Evolutionary conservation across 306 rosid species (phyloP).

Genomic region (Cicer cuneatum): DNA sequence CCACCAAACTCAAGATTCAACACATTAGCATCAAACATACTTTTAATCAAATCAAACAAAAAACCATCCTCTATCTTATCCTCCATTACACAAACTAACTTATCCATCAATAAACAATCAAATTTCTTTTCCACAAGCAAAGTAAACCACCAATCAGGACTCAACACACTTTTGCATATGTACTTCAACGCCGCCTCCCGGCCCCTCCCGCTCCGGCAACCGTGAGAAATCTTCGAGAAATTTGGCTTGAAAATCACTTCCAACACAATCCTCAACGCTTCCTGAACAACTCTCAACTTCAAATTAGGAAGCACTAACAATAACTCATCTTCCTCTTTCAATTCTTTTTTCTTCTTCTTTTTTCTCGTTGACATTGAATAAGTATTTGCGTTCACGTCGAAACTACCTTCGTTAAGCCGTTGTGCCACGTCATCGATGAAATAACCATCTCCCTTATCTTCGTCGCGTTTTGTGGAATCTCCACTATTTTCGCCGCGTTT

Average conservation of each 20-base stretch:
- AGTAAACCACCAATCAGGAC: constrained; percentile 90
- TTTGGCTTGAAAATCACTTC: constrained; percentile 83
- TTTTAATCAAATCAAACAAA: constrained; percentile 55
- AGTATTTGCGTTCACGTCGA: constrained; percentile 64
- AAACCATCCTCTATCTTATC: constrained; percentile 76
- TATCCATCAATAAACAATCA: constrained; percentile 61
- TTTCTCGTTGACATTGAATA: constrained; percentile 60
- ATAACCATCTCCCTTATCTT: constrained; percentile 2
- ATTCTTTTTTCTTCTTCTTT: constrained; percentile 7
- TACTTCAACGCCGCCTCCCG: constrained; percentile 68
- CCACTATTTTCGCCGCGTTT: background rate
- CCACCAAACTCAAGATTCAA: constrained; percentile 91
- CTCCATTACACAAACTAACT: constrained; percentile 66
- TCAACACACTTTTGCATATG: constrained; percentile 62
- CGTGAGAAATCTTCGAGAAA: constrained; percentile 86
- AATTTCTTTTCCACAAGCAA: constrained; percentile 61
- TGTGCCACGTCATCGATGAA: constrained; percentile 60
- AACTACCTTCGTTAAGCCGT: constrained; percentile 57
- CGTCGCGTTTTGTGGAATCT: no score
- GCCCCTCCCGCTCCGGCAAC: constrained; percentile 91
- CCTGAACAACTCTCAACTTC: constrained; percentile 76
- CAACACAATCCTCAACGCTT: constrained; percentile 76
- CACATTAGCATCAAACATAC: constrained; percentile 73
- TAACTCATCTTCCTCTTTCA: constrained; percentile 46
- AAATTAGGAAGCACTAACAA: constrained; percentile 75